Percentiles rank a stretch among this genome's conserved stretches.
Evolutionary conservation across 129 eudicot species (phyloP).

Genomic region (Centaurea solstitialis): DNA sequence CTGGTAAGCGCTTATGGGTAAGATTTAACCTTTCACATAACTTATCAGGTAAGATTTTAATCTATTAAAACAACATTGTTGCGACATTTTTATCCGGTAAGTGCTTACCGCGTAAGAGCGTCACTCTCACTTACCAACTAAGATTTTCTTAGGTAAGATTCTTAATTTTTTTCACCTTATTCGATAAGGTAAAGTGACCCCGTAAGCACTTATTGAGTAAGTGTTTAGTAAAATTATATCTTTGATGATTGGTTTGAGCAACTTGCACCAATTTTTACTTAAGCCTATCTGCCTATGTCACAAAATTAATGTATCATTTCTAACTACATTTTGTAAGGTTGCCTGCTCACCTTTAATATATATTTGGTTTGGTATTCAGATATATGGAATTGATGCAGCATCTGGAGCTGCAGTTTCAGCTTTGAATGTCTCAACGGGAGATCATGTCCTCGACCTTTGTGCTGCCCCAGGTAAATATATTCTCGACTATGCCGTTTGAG

Average conservation of each 20-base stretch:
- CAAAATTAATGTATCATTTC: not conserved
- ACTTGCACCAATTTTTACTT: not conserved
- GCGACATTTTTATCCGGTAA: too few relatives aligned
- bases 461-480: conserved; percentile 84
- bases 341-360: not conserved
- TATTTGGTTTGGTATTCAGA: conserved; percentile 36
- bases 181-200: too few relatives aligned
- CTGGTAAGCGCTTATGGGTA: too few relatives aligned
- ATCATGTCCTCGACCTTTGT: conserved; percentile 92
- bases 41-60: too few relatives aligned
- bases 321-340: not conserved
- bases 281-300: not conserved
- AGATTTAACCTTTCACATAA: too few relatives aligned
- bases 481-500: not conserved
- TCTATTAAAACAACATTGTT: too few relatives aligned
- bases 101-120: too few relatives aligned
- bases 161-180: too few relatives aligned
- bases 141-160: too few relatives aligned
- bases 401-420: conserved; percentile 95
- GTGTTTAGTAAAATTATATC: not conserved
- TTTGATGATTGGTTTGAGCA: not conserved
- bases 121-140: too few relatives aligned
- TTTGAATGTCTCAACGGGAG: conserved; percentile 60
- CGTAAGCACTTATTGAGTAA: too few relatives aligned
- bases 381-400: conserved; percentile 94